A percentile compares a stretch with the other conserved stretches of the same genome.
These are phyloP conservation scores for Neofusicoccum kwambonambiense DNA, from an alignment of 2,329 filamentous ascomycete species.

Conservation along the genomic window DNA sequence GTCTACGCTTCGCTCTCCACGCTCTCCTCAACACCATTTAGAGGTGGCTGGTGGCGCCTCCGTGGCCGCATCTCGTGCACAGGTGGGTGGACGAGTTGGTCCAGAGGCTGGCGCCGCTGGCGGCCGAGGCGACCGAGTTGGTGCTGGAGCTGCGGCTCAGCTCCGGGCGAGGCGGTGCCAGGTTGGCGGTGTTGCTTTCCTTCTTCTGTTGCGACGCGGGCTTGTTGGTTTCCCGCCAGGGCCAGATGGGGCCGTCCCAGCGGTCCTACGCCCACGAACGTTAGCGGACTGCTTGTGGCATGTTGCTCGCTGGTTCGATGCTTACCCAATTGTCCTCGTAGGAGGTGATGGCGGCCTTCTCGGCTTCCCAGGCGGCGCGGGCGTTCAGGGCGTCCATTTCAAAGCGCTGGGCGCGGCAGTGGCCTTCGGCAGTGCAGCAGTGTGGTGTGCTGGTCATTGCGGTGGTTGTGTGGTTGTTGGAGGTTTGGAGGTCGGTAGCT, in stretches of 20 bases:
- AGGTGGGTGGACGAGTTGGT: not conserved
- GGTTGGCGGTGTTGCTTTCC: not conserved
- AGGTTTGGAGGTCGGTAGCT: not conserved
- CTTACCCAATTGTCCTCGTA: slow-evolving; percentile 24
- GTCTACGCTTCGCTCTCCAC: not conserved
- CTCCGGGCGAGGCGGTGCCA: slow-evolving; percentile 1
- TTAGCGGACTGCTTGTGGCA: not conserved
- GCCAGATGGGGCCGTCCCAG: slow-evolving; percentile 11
- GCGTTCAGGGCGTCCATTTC: slow-evolving; percentile 22
- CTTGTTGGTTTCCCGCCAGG: slow-evolving; percentile 15
- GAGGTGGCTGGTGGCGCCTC: slow-evolving; percentile 8
- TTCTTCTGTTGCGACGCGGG: slow-evolving; percentile 14
- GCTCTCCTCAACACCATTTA: not conserved
- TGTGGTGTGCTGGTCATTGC: slow-evolving; percentile 12
- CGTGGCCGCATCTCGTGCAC: slow-evolving; percentile 4
- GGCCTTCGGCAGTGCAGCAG: slow-evolving; percentile 21
- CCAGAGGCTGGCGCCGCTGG: slow-evolving; percentile 1
- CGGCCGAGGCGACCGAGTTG: not conserved
- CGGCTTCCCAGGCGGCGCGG: slow-evolving; percentile 23
- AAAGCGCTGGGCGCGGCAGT: slow-evolving; percentile 29
- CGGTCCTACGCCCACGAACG: slow-evolving; percentile 8
- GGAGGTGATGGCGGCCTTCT: slow-evolving; percentile 24
- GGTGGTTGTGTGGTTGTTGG: not conserved
- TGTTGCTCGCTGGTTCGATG: not conserved
- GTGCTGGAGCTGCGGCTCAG: not conserved